A percentile compares a stretch with the other conserved stretches of the same genome.
These are phyloP conservation scores for Didymella pinodella DNA, from an alignment of 2,329 filamentous ascomycete species.

Conservation along the genomic window DNA sequence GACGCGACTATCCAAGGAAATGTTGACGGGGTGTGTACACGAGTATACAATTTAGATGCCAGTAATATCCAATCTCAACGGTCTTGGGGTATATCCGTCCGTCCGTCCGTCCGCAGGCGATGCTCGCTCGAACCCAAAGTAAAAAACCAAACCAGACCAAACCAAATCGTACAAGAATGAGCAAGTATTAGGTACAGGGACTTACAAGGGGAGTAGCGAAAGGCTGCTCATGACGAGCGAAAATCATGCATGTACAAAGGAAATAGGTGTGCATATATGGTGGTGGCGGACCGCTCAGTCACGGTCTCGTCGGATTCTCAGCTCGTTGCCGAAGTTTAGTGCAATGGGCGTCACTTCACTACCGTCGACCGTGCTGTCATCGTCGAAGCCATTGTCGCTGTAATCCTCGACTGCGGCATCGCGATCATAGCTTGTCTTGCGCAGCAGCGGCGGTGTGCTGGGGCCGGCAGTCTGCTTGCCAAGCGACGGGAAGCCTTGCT, in stretches of 20 bases:
- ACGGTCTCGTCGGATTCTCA: slow-evolving; percentile 23
- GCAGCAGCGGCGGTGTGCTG: slow-evolving; percentile 63
- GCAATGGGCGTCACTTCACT: slow-evolving; percentile 47
- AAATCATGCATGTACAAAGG: slow-evolving; percentile 16
- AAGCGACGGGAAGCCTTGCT: slow-evolving; percentile 44
- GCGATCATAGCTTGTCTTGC: slow-evolving; percentile 65
- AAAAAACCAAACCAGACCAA: slow-evolving; percentile 10
- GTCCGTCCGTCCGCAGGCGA: slow-evolving; percentile 24
- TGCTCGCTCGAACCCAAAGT: slow-evolving; percentile 21
- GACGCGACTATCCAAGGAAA: slow-evolving; percentile 1
- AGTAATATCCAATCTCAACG: slow-evolving; percentile 24
- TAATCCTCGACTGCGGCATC: slow-evolving; percentile 64
- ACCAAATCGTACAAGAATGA: slow-evolving; percentile 11
- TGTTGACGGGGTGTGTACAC: slow-evolving; percentile 12
- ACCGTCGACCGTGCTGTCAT: slow-evolving; percentile 57
- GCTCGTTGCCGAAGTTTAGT: slow-evolving; percentile 44
- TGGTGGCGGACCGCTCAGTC: slow-evolving; percentile 5
- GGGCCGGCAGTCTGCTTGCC: slow-evolving; percentile 39
- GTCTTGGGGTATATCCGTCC: slow-evolving; percentile 39
- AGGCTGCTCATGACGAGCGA: slow-evolving; percentile 17
- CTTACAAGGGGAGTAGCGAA: slow-evolving; percentile 6
- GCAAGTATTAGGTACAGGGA: slow-evolving; percentile 30
- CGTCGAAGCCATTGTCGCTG: slow-evolving; percentile 58
- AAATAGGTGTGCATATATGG: slow-evolving; percentile 9
- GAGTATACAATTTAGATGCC: slow-evolving; percentile 23